A percentile compares a stretch with the other conserved stretches of the same genome.
These are phyloP conservation scores for Mortierella sp. DNA, from an alignment of 371 early-diverging fungal genomes.

Conservation along the genomic window DNA sequence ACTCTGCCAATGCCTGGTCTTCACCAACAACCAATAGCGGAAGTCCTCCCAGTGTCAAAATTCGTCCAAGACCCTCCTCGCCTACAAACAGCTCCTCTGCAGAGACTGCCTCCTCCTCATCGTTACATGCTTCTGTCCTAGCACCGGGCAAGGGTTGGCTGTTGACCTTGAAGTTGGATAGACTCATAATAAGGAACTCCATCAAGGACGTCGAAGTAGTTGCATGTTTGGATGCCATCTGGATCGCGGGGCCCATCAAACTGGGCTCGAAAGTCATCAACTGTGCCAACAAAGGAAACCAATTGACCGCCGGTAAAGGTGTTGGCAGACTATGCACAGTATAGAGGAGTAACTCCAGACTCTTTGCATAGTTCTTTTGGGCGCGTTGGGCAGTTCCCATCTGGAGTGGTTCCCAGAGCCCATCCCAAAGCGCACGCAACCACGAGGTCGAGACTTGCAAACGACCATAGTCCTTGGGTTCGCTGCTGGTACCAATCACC, in stretches of 20 bases:
- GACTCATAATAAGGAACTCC: slow-evolving; percentile 64
- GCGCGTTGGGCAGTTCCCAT: slow-evolving; percentile 50
- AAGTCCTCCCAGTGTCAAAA: slow-evolving; percentile 65
- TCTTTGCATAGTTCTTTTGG: slow-evolving; percentile 23
- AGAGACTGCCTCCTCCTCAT: neutral
- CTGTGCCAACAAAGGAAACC: slow-evolving; percentile 64
- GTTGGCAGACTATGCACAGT: slow-evolving; percentile 57
- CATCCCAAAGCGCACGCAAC: slow-evolving; percentile 64
- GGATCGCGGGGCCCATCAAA: slow-evolving; percentile 50
- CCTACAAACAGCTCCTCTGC: slow-evolving; percentile 54
- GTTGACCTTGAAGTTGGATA: slow-evolving; percentile 38
- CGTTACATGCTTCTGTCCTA: neutral
- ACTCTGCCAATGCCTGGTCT: slow-evolving; percentile 43
- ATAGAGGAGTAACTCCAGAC: slow-evolving; percentile 41
- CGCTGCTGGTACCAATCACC: slow-evolving; percentile 59
- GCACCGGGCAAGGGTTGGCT: neutral
- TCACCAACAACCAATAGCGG: slow-evolving; percentile 26
- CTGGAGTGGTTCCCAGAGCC: slow-evolving; percentile 52
- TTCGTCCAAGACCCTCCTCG: slow-evolving; percentile 63
- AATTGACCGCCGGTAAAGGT: slow-evolving; percentile 72
- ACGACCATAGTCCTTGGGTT: slow-evolving; percentile 67
- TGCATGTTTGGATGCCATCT: slow-evolving; percentile 68
- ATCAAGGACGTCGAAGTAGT: slow-evolving; percentile 67
- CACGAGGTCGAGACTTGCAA: slow-evolving; percentile 67
- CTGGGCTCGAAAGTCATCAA: slow-evolving; percentile 50